These are phyloP conservation scores for Aureobasidium sp. DNA, from an alignment of 2,329 filamentous ascomycete species.

Conservation along the genomic window DNA sequence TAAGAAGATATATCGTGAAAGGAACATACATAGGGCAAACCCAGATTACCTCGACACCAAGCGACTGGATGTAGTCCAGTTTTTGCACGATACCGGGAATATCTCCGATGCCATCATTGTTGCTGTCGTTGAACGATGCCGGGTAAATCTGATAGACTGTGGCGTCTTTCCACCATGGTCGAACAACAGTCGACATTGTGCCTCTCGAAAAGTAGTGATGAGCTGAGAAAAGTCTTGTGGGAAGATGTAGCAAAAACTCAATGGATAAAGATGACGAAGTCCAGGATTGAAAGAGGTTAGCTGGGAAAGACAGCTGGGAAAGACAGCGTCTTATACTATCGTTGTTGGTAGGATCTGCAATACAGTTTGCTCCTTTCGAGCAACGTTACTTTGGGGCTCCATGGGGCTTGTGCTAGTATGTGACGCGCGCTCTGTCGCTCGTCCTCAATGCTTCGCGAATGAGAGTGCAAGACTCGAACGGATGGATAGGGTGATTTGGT, in stretches of 20 bases:
- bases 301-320: not conserved
- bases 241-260: not conserved
- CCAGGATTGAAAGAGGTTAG: not conserved
- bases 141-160: constrained; percentile 42
- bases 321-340: not conserved
- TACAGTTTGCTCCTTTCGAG: not conserved
- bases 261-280: not conserved
- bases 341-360: not conserved
- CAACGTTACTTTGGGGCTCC: not conserved
- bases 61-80: constrained; percentile 52
- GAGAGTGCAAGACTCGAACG: not conserved
- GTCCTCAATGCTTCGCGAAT: not conserved
- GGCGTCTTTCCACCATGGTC: constrained; percentile 40
- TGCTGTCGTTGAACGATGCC: constrained; percentile 43
- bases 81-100: constrained; percentile 57
- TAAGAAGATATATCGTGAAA: not conserved
- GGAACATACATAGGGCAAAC: constrained; percentile 22
- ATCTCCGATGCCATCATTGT: constrained; percentile 55
- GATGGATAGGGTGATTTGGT: not conserved
- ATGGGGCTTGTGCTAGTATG: not conserved
- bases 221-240: not conserved
- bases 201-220: not conserved
- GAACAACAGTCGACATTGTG: too few relatives aligned
- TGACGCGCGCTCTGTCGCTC: not conserved
- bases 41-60: constrained; percentile 61